These are phyloP conservation scores for Capsella bursapastoris DNA, from an alignment of 345 rosid species.

Conservation along the genomic window DNA sequence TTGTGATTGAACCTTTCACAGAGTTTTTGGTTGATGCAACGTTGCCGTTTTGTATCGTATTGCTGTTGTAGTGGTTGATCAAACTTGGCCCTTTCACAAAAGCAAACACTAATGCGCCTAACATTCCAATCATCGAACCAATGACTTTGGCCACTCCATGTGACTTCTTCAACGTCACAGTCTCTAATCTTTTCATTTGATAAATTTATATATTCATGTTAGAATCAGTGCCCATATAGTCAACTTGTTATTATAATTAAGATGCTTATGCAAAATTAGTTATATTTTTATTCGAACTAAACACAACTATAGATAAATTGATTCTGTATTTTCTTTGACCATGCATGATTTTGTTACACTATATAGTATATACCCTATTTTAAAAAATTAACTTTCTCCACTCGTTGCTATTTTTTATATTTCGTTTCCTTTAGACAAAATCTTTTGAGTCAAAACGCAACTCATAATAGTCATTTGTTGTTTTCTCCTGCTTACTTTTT, in stretches of 20 bases:
- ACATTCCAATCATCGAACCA: slow-evolving; percentile 62
- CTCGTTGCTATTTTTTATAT: not conserved
- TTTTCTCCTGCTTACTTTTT: not conserved
- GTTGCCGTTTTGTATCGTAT: slow-evolving; percentile 20
- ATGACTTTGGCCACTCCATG: slow-evolving; percentile 72
- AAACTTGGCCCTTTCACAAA: slow-evolving; percentile 75
- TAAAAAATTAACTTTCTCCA: not conserved
- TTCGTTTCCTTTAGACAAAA: not conserved
- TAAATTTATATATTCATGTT: not conserved
- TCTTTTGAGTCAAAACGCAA: not conserved
- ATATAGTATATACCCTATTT: no score
- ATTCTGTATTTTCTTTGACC: no score
- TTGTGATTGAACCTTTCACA: slow-evolving; percentile 74
- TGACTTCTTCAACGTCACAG: slow-evolving; percentile 41
- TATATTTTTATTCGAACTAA: no score
- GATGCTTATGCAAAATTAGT: no score
- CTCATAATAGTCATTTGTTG: not conserved
- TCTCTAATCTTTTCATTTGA: slow-evolving; percentile 26
- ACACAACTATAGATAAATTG: no score
- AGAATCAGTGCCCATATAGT: not conserved
- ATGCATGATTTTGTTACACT: no score
- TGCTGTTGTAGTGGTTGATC: slow-evolving; percentile 47
- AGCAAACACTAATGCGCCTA: slow-evolving; percentile 81
- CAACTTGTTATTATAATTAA: no score
- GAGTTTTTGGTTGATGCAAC: slow-evolving; percentile 42